Conservation (phyloP, 306 rosid genomes). For the Sindora glabra region DNA sequence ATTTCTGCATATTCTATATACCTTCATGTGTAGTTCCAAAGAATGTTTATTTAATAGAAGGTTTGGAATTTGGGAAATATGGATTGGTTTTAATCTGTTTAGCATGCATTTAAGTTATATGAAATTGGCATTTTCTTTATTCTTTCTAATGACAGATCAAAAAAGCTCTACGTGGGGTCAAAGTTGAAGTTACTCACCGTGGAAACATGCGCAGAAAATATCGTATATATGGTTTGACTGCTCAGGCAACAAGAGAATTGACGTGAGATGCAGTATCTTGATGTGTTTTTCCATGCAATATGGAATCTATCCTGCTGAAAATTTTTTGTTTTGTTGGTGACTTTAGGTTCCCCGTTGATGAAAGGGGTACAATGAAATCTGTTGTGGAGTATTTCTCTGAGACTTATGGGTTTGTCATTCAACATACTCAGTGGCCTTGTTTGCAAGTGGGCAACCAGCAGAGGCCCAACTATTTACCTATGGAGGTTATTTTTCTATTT, state of each 20-base stretch:
- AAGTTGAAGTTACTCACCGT: slow-evolving; percentile 93
- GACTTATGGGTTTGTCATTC: slow-evolving; percentile 79
- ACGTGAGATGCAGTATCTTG: slow-evolving; percentile 48
- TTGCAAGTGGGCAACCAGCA: slow-evolving; percentile 90
- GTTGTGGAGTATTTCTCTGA: slow-evolving; percentile 88
- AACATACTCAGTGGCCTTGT: slow-evolving; percentile 94
- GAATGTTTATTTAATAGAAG: not conserved
- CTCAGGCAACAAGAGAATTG: slow-evolving; percentile 86
- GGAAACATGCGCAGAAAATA: slow-evolving; percentile 93
- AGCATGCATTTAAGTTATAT: not conserved
- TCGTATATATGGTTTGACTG: slow-evolving; percentile 83
- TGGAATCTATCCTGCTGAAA: not conserved
- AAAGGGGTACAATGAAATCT: slow-evolving; percentile 82
- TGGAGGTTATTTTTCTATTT: slow-evolving; percentile 53
- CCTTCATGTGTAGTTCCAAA: not conserved
- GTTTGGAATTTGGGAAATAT: not conserved
- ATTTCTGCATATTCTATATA: too few relatives aligned
- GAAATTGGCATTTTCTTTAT: not conserved
- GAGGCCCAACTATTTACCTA: slow-evolving; percentile 85
- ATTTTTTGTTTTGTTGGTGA: too few relatives aligned
- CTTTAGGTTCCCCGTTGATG: slow-evolving; percentile 87
- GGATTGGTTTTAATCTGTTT: not conserved
- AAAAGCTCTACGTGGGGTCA: slow-evolving; percentile 91
- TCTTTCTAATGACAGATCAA: slow-evolving; percentile 54
- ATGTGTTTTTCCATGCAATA: not conserved